Percentiles rank a stretch among this genome's conserved stretches.
phyloP scores from a whole-genome alignment of 176 grass and related monocot species.

The Saccharum officinarum region DNA sequence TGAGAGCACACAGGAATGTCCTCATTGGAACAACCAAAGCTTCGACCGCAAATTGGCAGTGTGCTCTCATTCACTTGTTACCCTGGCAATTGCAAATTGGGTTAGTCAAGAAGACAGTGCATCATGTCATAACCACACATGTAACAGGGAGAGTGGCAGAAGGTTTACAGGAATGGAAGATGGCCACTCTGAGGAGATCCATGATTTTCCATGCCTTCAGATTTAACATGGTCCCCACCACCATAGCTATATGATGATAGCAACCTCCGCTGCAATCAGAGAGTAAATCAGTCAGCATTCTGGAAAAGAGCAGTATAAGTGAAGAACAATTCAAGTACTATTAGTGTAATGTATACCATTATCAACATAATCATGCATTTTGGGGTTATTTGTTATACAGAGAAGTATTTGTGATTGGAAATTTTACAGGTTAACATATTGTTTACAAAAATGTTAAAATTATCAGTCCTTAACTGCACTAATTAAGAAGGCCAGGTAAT shows the following conservation, averaged over 20 bases:
- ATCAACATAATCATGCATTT: background rate
- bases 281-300: background rate
- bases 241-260: constrained; percentile 48
- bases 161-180: constrained; percentile 55
- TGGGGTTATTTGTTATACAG: background rate
- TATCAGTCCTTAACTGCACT: background rate
- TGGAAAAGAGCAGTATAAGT: background rate
- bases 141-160: background rate
- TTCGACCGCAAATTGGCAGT: background rate
- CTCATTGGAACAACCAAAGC: constrained; percentile 37
- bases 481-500: background rate
- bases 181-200: constrained; percentile 55
- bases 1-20: constrained; percentile 28
- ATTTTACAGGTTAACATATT: background rate
- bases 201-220: constrained; percentile 47
- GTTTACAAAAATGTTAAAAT: background rate
- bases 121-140: background rate
- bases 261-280: constrained; percentile 56
- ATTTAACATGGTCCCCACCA: constrained; percentile 37
- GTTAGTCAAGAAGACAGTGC: background rate
- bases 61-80: constrained; percentile 51
- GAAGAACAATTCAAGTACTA: background rate
- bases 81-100: constrained; percentile 36
- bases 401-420: background rate
- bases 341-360: background rate